Evolutionary conservation across 352 stramenopile genomes (phyloP), one percentile per base, ranked within the genome.

Genomic region (Globisporangium orthogonon): DNA sequence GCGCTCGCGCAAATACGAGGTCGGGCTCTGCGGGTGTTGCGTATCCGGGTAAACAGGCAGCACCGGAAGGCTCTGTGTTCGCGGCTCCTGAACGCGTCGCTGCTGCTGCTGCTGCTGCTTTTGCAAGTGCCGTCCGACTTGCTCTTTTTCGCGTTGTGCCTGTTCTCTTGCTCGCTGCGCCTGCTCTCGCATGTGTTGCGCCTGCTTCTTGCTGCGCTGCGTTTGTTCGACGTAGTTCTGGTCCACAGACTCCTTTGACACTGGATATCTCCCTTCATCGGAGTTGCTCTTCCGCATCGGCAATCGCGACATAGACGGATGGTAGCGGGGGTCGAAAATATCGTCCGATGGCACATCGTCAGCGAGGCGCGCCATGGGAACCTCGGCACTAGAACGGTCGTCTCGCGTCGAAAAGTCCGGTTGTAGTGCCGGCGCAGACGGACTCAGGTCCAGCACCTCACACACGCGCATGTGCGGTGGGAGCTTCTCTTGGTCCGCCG

Each of bases 391-490:
- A 28, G 31, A 54, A 7, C 60, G 49, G 40, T 37, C 37, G 62
- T 58, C 18, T 60, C 63, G 52, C 40, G 66, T 44, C 47, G 52
- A 55, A 43, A 54, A 35, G 29, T 58, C 29, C 37, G 50, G 13
- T 39, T 10, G 66, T 33, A 85, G 37, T 39, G 65, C 58, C 17
- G 75, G 78, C 10, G 75, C 78, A 13, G 73, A 83, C 4, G 78
- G 78, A 41, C 58, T 69, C 48, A 81, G 66, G 47, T 77, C 71
- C 4, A 79, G 53, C 40, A 69, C 71, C 50, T 78, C 73, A 57
- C 70, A 80, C 48, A 84, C 69, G 13, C 58, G 69, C 51, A 66
- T 76, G 54, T 86, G 76, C 7, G 66, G 69, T 10, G 65, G 58
- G 18, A 73, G 62, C 30, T 76, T 76, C 35, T 69, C 48, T 58